A percentile compares a stretch with the other conserved stretches of the same genome.
Conservation (phyloP, 345 rosid genomes). For the Boechera stricta region DNA sequence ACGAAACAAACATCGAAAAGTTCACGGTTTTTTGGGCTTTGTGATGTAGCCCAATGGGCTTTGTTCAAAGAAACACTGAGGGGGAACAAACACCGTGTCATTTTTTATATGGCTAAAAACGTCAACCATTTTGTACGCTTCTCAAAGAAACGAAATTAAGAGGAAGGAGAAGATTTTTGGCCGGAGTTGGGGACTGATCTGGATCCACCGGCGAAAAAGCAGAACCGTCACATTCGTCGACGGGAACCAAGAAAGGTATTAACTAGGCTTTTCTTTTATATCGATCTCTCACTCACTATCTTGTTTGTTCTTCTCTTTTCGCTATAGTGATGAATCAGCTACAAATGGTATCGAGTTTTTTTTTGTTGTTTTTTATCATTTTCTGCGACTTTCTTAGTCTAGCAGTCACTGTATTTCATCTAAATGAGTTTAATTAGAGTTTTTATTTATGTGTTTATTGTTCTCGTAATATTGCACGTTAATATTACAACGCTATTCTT, state of each 20-base stretch:
- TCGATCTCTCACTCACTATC: not conserved
- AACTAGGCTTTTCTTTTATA: not conserved
- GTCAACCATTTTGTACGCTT: conserved; percentile 23
- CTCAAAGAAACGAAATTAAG: not conserved
- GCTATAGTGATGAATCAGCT: not conserved
- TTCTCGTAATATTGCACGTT: conserved; percentile 15
- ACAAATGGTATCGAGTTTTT: not conserved
- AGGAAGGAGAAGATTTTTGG: not conserved
- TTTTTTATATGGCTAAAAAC: conserved; percentile 17
- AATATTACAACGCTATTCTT: conserved; percentile 12
- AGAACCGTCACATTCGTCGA: not conserved
- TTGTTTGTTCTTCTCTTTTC: conserved; percentile 5
- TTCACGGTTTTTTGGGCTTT: conserved; percentile 16
- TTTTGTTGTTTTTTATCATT: not conserved
- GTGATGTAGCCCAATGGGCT: conserved; percentile 17
- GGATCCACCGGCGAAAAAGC: conserved; percentile 35
- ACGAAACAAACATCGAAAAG: conserved; percentile 5
- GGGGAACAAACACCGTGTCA: not conserved
- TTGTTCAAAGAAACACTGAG: not conserved
- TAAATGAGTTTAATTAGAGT: not conserved
- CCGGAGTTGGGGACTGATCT: conserved; percentile 18
- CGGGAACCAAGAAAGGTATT: conserved; percentile 20
- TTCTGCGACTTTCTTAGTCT: not conserved
- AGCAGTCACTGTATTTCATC: not conserved
- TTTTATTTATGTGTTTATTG: not conserved